Percentiles rank a stretch among this genome's conserved stretches.
These are phyloP conservation scores for Lachancea quebecensis DNA, from an alignment of 805 yeast genomes.

Conservation along the genomic window DNA sequence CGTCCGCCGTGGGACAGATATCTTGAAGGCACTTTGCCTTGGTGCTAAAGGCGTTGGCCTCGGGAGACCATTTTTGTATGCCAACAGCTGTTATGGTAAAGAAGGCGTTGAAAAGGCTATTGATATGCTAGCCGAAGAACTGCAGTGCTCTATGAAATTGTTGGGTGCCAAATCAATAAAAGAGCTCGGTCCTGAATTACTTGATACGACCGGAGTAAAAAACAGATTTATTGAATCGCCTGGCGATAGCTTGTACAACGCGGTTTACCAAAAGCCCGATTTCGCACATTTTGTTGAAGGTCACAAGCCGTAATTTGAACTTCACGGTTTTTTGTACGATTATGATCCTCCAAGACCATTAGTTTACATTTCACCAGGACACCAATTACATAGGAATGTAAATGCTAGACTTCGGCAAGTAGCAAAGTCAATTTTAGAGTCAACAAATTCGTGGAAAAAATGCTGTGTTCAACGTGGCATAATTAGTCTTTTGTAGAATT, in stretches of 20 bases:
- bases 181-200: slow-evolving; percentile 51
- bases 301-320: too few relatives aligned
- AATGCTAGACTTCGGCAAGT: too few relatives aligned
- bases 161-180: slow-evolving; percentile 60
- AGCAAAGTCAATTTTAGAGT: too few relatives aligned
- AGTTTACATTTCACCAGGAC: too few relatives aligned
- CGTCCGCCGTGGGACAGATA: slow-evolving; percentile 60
- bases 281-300: slow-evolving; percentile 39
- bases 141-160: slow-evolving; percentile 72
- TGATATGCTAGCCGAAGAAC: slow-evolving; percentile 59
- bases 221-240: slow-evolving; percentile 41
- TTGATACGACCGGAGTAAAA: slow-evolving; percentile 48
- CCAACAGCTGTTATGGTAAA: slow-evolving; percentile 58
- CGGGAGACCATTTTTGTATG: slow-evolving; percentile 61
- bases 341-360: too few relatives aligned
- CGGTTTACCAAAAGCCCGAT: slow-evolving; percentile 51
- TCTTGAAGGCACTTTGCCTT: slow-evolving; percentile 56
- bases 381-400: too few relatives aligned
- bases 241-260: slow-evolving; percentile 46
- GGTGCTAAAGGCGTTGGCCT: slow-evolving; percentile 70
- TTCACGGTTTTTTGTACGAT: too few relatives aligned
- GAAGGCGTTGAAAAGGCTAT: slow-evolving; percentile 55
- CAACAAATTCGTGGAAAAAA: too few relatives aligned
- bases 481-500: too few relatives aligned
- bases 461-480: too few relatives aligned